Evolutionary conservation across 2,329 filamentous ascomycete genomes (phyloP).

Genomic region (Arthrinium puccinioides): DNA sequence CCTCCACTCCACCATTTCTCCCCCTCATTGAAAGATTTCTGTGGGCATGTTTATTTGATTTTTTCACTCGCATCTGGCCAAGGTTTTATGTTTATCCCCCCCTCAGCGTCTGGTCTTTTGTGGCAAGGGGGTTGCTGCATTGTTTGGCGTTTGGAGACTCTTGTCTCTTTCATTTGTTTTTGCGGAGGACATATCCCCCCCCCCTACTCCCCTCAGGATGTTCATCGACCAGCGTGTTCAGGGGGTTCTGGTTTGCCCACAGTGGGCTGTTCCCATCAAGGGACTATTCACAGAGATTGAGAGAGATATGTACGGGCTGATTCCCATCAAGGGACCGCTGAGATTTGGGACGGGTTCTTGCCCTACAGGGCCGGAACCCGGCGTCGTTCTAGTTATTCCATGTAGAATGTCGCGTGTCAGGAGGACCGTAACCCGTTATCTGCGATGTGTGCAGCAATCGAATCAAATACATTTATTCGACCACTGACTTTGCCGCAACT

Average conservation of each 20-base stretch:
- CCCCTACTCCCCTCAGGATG: not conserved
- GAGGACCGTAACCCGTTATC: not conserved
- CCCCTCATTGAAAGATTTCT: too few relatives aligned
- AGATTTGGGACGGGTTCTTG: not conserved
- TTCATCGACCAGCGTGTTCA: not conserved
- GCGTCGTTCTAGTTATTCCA: too few relatives aligned
- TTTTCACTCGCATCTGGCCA: not conserved
- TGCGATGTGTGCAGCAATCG: not conserved
- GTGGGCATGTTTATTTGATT: not conserved
- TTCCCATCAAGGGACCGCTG: not conserved
- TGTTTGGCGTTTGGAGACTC: not conserved
- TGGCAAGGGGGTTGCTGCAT: not conserved
- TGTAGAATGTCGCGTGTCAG: not conserved
- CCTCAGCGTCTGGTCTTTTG: not conserved
- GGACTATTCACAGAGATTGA: slow-evolving; percentile 2
- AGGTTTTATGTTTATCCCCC: not conserved
- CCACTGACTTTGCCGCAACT: not conserved
- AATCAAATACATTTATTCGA: not conserved
- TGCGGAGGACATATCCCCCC: not conserved
- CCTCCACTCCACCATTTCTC: slow-evolving; percentile 19
- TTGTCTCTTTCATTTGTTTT: not conserved
- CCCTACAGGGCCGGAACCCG: too few relatives aligned
- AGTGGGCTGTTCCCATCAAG: slow-evolving; percentile 2
- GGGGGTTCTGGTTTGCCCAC: not conserved
- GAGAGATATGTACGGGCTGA: not conserved